Percentiles rank a stretch among this genome's conserved stretches.
Conservation (phyloP, 2,329 filamentous ascomycete species). For the Curvularia sp. region DNA sequence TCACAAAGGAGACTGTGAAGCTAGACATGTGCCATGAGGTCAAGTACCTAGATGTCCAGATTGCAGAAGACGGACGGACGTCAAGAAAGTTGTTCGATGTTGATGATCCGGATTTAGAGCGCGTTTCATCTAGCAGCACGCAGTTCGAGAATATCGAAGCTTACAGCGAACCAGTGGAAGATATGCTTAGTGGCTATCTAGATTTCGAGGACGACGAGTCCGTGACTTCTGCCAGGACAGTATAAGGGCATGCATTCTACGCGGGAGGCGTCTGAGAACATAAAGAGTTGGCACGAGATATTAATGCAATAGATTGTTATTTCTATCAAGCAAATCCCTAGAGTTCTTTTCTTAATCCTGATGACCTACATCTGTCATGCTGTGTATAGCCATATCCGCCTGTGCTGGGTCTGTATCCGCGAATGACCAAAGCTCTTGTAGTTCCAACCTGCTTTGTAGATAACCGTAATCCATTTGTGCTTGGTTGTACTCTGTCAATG, state of each 20-base stretch:
- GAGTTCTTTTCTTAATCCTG: not conserved
- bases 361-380: not conserved
- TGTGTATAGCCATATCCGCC: not conserved
- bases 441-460: not conserved
- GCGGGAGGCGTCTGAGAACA: not conserved
- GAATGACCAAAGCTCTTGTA: conserved; percentile 5
- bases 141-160: conserved; percentile 14
- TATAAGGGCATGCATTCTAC: not conserved
- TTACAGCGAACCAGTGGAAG: conserved; percentile 1
- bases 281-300: not conserved
- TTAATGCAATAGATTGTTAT: not conserved
- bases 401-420: not conserved
- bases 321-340: not conserved
- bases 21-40: conserved; percentile 2
- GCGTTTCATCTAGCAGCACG: conserved; percentile 2
- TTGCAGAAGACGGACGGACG: not conserved
- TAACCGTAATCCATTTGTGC: not conserved
- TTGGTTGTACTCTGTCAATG: not conserved
- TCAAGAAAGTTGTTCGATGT: not conserved
- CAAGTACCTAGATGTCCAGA: conserved; percentile 7
- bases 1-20: not conserved
- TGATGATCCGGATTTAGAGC: conserved; percentile 4
- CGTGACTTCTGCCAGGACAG: not conserved
- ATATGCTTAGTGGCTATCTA: not conserved
- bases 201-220: not conserved